A percentile compares a stretch with the other conserved stretches of the same genome.
These are phyloP conservation scores for Stephanodiscus triporus DNA, from an alignment of 108 stramenopile species.

Conservation along the genomic window DNA sequence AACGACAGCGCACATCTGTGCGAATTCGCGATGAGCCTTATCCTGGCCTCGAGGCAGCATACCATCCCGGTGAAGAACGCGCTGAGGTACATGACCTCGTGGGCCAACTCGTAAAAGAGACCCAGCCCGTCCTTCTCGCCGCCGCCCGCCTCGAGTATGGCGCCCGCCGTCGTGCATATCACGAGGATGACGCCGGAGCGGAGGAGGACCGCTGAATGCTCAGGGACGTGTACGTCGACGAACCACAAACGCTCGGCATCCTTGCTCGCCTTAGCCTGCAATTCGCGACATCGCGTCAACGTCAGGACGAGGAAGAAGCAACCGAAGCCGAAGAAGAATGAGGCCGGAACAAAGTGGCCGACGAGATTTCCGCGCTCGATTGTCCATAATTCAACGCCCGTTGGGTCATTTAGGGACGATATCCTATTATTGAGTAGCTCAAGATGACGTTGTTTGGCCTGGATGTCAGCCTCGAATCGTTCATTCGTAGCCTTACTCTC, in stretches of 20 bases:
- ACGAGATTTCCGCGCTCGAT: constrained; percentile 1
- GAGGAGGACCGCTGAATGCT: constrained; percentile 13
- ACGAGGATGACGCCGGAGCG: constrained; percentile 17
- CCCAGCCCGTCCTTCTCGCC: constrained; percentile 14
- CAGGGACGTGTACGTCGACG: constrained; percentile 19
- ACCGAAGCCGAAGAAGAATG: constrained; percentile 13
- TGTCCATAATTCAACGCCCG: constrained; percentile 62
- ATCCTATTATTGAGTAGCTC: constrained; percentile 69
- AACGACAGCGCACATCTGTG: constrained; percentile 21
- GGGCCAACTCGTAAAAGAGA: constrained; percentile 16
- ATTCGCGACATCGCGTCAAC: constrained; percentile 7
- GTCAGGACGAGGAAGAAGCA: constrained; percentile 8
- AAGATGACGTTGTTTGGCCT: constrained; percentile 63
- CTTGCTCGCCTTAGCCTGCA: not conserved
- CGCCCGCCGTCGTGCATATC: constrained; percentile 4
- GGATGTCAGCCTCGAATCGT: constrained; percentile 62
- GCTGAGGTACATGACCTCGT: constrained; percentile 12
- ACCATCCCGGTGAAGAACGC: constrained; percentile 11
- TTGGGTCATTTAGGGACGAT: constrained; percentile 74
- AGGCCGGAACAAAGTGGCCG: constrained; percentile 4
- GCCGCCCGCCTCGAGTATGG: constrained; percentile 17
- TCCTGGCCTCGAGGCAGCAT: not conserved
- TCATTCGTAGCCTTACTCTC: constrained; percentile 51
- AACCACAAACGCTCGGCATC: not conserved
- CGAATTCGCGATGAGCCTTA: constrained; percentile 1